Base-by-base conservation (phyloP, 352 stramenopile genomes). In the Phytophthora lateralis region DNA sequence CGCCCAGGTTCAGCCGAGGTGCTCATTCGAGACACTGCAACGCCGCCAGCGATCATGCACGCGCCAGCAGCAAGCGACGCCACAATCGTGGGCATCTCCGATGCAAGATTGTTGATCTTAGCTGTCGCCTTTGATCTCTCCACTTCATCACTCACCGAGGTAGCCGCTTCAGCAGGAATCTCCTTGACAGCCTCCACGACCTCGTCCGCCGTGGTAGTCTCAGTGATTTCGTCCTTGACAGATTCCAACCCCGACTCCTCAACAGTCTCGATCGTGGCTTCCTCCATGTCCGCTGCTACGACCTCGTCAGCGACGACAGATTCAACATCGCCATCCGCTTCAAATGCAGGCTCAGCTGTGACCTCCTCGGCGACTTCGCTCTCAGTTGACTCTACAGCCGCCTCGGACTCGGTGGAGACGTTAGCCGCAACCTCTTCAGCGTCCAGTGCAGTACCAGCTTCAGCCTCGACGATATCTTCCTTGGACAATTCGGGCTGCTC, bases 71-170 rank as follows among this genome's bases (percentile, higher is more conserved):
- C 51, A 29, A 62, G 59, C 14, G 51, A 62, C 3, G 59, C 59
- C n/a, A 67, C 59, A 18, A 67, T 66, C 0, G 45, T 24, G 9
- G 58, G 49, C 58, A 66, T 66, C 10, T 52, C 44, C 15, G 41
- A 60, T 7, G 50, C 6, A 12, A 56, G 21, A 55, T 42, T 8
- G 6, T 32, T 42, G 14, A 12, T 55, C 5, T 38, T 32, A 32
- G 27, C 27, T 32, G 27, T 2, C 27, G 7, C 27, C 27, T 5
- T 6, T 11, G 27, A 32, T 32, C 7, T 7, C 27, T 11, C 7
- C 27, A 32, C 27, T 32, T 32, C 27, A 32, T 10, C 6, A 11
- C 7, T 6, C 27, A 32, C 27, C 11, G 48, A 14, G n/a, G n/a
- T 35, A 6, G 11, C 8, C 20, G 41, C 20, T 21, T 43, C 29